Base-by-base conservation (phyloP, 495 filamentous ascomycete genomes). In the Cairneyella variabilis region DNA sequence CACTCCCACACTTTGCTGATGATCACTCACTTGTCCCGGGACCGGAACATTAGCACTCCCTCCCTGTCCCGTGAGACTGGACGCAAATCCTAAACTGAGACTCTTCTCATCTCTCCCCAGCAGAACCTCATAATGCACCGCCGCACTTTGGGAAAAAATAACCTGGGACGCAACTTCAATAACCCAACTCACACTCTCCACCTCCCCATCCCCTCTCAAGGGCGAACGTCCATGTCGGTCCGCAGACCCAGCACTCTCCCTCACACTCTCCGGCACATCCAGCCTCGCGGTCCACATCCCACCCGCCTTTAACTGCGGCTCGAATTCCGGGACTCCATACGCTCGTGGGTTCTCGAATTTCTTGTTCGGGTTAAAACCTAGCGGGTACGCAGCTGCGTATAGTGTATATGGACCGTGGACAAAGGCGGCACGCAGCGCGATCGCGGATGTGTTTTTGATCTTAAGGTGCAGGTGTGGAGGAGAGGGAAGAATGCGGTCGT, bases 331-430 rank as follows among this genome's bases (percentile, higher is more conserved):
- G 3, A 81, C 74, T 49, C 86, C 88, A 70, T 83, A 73, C 37
- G 71, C 69, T 21, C 73, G 75, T 20, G 80, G 75, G 21, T 80
- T 72, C 21, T 84, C 80, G 47, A 84, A 79, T 50, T 85, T 88
- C 54, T 72, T 67, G 64, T 95, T 88, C 3, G 91, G 89, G 60
- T 89, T 79, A 68, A 91, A 97, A 32, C 75, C 77, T 0, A 83
- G 74, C 3, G 91, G 89, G 61, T 90, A 92, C 16, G 90, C 86
- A 36, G 92, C 83, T 8, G 90, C 82, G 57, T 90, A 89, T 8
- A 97, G 76, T 1, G 83, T 95, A 67, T 98, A 98, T 2, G 93
- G 93, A 0, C 93, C 93, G 69, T 95, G 93, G 36, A 98, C 82
- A 64, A 96, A 98, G 32, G 93, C 93, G 42, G 93, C 93, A 59